Base-by-base conservation (phyloP, 352 stramenopile genomes). In the Phytophthora aleatoria region DNA sequence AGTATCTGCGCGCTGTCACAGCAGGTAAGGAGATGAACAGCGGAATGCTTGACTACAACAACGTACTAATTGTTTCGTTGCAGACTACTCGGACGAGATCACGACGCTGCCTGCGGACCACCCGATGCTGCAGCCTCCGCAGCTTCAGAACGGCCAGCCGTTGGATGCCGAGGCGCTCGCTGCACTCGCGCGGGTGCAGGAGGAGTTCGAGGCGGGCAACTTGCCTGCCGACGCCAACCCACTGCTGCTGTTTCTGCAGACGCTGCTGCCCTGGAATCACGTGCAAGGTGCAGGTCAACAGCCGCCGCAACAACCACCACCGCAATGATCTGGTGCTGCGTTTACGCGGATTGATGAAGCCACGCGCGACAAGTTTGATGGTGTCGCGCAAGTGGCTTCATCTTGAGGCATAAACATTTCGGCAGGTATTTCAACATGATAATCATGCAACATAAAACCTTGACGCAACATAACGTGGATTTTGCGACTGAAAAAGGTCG, bases 31-130 rank as follows among this genome's bases (percentile, higher is more conserved):
- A 54, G 38, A 42, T 30, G 7, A 58, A 35, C 26, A 55, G 35
- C 39, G 24, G 15, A 45, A 58, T 27, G 11, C 0, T 0, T 31
- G 7, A 5, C 31, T 33, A 16, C 36, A 48, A 52, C 24, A 35
- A 16, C 31, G 26, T 30, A 31, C 42, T 31, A 64, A 36, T 3
- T 47, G 28, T 20, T 27, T 43, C 15, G 10, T 7, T 35, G 28
- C 16, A 93, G 86, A 95, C 62, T 95, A 89, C 63, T 92, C 85
- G 74, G 87, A 95, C 50, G 87, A 95, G 47, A 87, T 95, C 62
- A 94, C 87, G 52, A 95, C 85, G 64, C 53, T 95, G 57, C 87
- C 87, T 2, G 71, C 79, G 0, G 87, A 95, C 49, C 85, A 95
- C 45, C 87, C 87, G 57, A 95, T 95, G 85, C 70, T 94, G 71